phyloP scores from a whole-genome alignment of 495 filamentous ascomycete species.

The Daldinia loculata region DNA sequence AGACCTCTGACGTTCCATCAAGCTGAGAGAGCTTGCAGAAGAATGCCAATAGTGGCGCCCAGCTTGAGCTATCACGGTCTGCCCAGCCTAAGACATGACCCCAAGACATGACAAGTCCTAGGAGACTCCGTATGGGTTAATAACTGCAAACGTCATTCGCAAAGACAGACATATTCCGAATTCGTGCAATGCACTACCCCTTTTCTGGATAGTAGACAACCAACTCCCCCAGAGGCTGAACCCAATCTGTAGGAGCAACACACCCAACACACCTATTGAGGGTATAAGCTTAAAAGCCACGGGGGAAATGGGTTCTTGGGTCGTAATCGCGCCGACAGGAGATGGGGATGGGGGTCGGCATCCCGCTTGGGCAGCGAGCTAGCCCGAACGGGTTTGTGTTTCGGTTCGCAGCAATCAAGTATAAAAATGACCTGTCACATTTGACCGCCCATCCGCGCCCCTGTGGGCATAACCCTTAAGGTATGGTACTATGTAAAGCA shows the following conservation, averaged over 20 bases:
- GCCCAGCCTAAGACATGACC: constrained; percentile 19
- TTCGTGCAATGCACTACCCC: constrained; percentile 30
- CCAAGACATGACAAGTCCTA: constrained; percentile 27
- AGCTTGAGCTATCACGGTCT: constrained; percentile 22
- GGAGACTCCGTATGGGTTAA: constrained; percentile 24
- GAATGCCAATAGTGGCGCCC: constrained; percentile 12
- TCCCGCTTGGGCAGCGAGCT: constrained; percentile 38
- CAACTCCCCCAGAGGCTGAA: constrained; percentile 37
- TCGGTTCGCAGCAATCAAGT: constrained; percentile 29
- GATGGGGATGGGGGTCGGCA: constrained; percentile 27
- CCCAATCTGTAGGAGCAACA: constrained; percentile 37
- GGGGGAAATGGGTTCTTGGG: constrained; percentile 31
- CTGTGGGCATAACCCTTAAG: constrained; percentile 27
- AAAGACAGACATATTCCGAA: constrained; percentile 14
- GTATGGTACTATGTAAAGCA: constrained; percentile 9
- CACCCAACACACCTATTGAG: constrained; percentile 22
- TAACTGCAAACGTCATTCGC: constrained; percentile 28
- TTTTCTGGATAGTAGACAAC: constrained; percentile 25
- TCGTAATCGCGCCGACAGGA: constrained; percentile 39
- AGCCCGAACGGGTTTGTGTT: constrained; percentile 37
- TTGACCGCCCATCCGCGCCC: constrained; percentile 44
- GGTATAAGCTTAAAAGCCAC: constrained; percentile 41
- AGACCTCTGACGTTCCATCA: constrained; percentile 31
- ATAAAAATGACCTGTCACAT: constrained; percentile 41
- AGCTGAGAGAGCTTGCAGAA: constrained; percentile 33